Percentiles rank a stretch among this genome's conserved stretches.
Conservation (phyloP, 257 asterid genomes). For the Primulina tabacum region DNA sequence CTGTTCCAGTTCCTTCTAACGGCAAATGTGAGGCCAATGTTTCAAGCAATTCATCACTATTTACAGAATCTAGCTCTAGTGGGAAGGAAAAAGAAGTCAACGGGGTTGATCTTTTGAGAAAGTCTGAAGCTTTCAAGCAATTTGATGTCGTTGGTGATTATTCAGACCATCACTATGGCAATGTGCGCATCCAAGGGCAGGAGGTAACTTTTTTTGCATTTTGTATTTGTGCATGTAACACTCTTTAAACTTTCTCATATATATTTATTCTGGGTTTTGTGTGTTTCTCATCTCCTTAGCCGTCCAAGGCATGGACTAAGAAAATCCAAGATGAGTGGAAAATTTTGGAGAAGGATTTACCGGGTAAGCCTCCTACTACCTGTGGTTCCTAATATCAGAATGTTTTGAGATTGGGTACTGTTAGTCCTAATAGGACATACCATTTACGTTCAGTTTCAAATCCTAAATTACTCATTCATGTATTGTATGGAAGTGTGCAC, state of each 20-base stretch:
- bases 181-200: constrained; percentile 33
- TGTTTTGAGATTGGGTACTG: not conserved
- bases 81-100: constrained; percentile 32
- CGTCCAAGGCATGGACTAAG: constrained; percentile 49
- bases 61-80: constrained; percentile 30
- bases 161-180: constrained; percentile 53
- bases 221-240: not conserved
- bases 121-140: constrained; percentile 36
- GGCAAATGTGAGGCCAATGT: constrained; percentile 21
- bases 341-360: constrained; percentile 53
- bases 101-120: constrained; percentile 31
- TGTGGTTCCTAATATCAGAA: not conserved
- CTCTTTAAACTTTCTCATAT: not conserved
- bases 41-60: constrained; percentile 34
- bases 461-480: not conserved
- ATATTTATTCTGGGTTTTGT: not conserved
- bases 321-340: constrained; percentile 61
- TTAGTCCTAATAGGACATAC: not conserved
- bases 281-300: constrained; percentile 33
- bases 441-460: not conserved
- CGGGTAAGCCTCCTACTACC: constrained; percentile 35
- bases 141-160: constrained; percentile 46
- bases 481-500: not conserved
- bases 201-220: constrained; percentile 33
- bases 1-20: constrained; percentile 5